A percentile compares a stretch with the other conserved stretches of the same genome.
Evolutionary conservation across 2,329 filamentous ascomycete genomes (phyloP).

Genomic region (Aspergillus japonicus): DNA sequence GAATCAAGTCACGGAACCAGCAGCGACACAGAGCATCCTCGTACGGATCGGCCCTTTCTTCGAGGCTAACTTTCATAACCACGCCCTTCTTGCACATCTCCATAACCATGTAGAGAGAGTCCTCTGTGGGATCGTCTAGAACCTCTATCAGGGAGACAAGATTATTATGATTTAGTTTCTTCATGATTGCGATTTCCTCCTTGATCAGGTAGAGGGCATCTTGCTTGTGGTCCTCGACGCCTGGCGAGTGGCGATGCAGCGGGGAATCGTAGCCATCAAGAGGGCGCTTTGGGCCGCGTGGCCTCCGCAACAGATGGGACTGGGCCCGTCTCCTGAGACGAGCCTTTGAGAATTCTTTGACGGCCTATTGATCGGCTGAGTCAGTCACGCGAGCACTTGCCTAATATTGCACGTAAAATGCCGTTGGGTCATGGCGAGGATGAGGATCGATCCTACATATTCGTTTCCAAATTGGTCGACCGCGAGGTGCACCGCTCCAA

Average conservation of each 20-base stretch:
- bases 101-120: constrained; percentile 96
- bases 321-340: constrained; percentile 85
- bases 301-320: constrained; percentile 75
- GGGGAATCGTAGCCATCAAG: constrained; percentile 63
- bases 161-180: constrained; percentile 93
- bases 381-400: not conserved
- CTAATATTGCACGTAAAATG: not conserved
- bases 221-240: constrained; percentile 56
- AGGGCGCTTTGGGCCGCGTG: constrained; percentile 54
- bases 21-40: constrained; percentile 75
- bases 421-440: not conserved
- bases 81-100: constrained; percentile 99
- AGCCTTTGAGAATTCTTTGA: constrained; percentile 97
- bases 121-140: constrained; percentile 89
- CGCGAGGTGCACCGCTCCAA: constrained; percentile 87
- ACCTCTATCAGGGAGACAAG: constrained; percentile 93
- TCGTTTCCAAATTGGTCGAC: constrained; percentile 87
- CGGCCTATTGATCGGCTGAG: constrained; percentile 59
- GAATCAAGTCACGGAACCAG: constrained; percentile 92
- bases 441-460: constrained; percentile 65
- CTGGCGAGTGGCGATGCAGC: constrained; percentile 59
- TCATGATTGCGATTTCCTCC: constrained; percentile 98
- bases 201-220: constrained; percentile 83
- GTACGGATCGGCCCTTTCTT: constrained; percentile 78
- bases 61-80: constrained; percentile 92